These are phyloP conservation scores for Starmera amethionina DNA, from an alignment of 805 yeast genomes.

Conservation along the genomic window DNA sequence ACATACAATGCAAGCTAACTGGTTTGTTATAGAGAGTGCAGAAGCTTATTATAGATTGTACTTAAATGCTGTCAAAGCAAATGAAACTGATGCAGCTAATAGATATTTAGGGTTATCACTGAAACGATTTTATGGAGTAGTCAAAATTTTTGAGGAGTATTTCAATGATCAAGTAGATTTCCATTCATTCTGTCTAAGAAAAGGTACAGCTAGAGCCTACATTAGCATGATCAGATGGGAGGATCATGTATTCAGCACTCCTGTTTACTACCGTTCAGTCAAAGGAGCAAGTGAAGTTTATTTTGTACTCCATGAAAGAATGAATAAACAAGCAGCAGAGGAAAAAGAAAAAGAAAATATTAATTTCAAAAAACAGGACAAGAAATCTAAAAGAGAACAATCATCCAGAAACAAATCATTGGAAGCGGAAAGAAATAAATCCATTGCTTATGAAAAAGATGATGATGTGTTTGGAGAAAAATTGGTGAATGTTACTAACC, in stretches of 20 bases:
- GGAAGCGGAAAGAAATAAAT: conserved; percentile 39
- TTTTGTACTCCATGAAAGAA: conserved; percentile 24
- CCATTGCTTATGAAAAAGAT: conserved; percentile 34
- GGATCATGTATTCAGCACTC: conserved; percentile 57
- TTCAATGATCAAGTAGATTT: conserved; percentile 85
- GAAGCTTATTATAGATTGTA: conserved; percentile 67
- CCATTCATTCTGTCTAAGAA: conserved; percentile 85
- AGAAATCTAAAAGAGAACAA: conserved; percentile 49
- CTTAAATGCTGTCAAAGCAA: conserved; percentile 19
- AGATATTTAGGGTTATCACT: conserved; percentile 61
- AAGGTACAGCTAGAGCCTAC: conserved; percentile 85
- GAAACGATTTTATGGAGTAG: conserved; percentile 64
- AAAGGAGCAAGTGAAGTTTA: conserved; percentile 53
- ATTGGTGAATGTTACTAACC: conserved; percentile 23
- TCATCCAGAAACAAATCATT: conserved; percentile 42
- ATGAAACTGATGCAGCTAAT: conserved; percentile 21
- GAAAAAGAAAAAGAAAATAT: conserved; percentile 7
- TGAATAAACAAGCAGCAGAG: conserved; percentile 3
- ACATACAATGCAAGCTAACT: conserved; percentile 82
- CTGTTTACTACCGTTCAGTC: conserved; percentile 63
- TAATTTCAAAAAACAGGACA: conserved; percentile 23
- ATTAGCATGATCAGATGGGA: conserved; percentile 75
- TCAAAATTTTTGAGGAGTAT: conserved; percentile 60
- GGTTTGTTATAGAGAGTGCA: conserved; percentile 82
- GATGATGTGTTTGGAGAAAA: conserved; percentile 52